Base-by-base conservation (phyloP, 2,329 filamentous ascomycete species). In the Diplocarpon mali region DNA sequence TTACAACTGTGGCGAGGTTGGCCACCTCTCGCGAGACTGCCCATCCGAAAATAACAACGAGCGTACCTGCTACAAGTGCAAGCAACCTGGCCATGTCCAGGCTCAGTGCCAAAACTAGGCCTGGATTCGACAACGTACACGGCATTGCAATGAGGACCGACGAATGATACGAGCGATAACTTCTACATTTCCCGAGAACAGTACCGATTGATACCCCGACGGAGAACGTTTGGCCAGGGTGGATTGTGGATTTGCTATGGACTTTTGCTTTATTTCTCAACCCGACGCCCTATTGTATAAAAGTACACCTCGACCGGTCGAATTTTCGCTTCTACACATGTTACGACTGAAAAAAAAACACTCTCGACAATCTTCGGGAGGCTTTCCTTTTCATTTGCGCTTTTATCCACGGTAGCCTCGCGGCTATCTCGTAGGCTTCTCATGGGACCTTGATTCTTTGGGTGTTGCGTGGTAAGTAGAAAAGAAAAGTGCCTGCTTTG, bases 1-100 rank as follows among this genome's bases (percentile, higher is more conserved):
- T 83, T 98, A 96, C 81, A 95, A 95, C 80, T 96, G 92, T 58
- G 78, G 78, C 56, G 88, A 95, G 73, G 84, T 90, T 58, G 90
- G 92, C 52, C 90, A 96, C 49, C 47, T 53, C 16, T 50, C 59
- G 55, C 85, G 90, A 55, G 92, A 98, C 69, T 98, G 92, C 77
- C 84, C 89, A 60, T 89, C 90, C 65, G 90, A 95, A 70, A 85
- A 85, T 48, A 78, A 80, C 58, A 76, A 78, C 62, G 90, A 96
- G 77, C 90, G 93, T 67, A 88, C 95, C 65, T 98, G 92, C 83
- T 98, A 98, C 79, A 94, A 93, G 76, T 96, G 78, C 75, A 76
- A 81, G 69, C 76, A 80, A 68, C 64, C 73, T 72, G 57, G 53
- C 24, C 53, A 57, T 45, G 83, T 96, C 65, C 90, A 95, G 78